Percentiles rank a stretch among this genome's conserved stretches.
Evolutionary conservation across 441 rosid genomes (phyloP).

Genomic region (Pelargonium myrrhifolium): DNA sequence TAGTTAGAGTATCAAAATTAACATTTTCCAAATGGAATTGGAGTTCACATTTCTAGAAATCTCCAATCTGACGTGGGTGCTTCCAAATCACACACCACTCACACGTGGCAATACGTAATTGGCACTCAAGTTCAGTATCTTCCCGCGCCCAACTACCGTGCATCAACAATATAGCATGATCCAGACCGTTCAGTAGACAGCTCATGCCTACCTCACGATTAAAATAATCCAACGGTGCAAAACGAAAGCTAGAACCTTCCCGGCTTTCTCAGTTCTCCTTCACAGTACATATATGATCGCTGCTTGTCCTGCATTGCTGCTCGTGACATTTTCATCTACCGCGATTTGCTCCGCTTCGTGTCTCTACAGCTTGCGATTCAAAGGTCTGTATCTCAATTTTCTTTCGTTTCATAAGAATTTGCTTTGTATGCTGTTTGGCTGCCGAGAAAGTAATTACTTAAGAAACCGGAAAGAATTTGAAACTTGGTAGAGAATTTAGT

Average conservation of each 20-base stretch:
- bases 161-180: neutral
- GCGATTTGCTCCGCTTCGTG: too few relatives aligned
- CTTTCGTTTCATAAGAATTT: too few relatives aligned
- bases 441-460: too few relatives aligned
- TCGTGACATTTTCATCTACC: neutral
- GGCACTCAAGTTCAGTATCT: neutral
- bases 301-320: neutral
- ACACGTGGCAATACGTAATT: neutral
- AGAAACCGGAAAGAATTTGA: too few relatives aligned
- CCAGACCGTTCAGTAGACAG: neutral
- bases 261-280: neutral
- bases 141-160: neutral
- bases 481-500: too few relatives aligned
- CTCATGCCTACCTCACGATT: neutral
- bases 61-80: neutral
- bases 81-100: neutral
- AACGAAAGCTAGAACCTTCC: slow-evolving; percentile 1
- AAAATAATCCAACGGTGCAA: neutral
- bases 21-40: too few relatives aligned
- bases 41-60: neutral
- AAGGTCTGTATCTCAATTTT: too few relatives aligned
- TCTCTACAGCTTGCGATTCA: too few relatives aligned
- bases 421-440: too few relatives aligned
- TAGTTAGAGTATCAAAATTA: too few relatives aligned
- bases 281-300: neutral